Base-by-base conservation (phyloP, 768 basidiomycete genomes). In the Podaxis sp. region DNA sequence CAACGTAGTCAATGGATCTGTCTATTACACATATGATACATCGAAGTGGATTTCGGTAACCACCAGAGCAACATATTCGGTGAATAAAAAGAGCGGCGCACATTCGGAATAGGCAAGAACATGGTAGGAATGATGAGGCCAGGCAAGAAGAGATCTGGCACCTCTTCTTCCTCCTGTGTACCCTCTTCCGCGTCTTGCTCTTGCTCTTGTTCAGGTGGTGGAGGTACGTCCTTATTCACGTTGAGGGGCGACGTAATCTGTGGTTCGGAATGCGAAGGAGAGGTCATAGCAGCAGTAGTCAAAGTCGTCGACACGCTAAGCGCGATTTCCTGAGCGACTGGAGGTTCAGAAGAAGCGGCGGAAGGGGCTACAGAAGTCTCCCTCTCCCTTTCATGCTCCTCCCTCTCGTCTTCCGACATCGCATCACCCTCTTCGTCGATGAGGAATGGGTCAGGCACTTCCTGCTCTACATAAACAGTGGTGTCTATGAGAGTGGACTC, bases 71-170 rank as follows among this genome's bases (percentile, higher is more conserved):
- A 77, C 63, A 79, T 74, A 73, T 77, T 74, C 20, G 73, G 77
- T 51, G 81, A 83, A 56, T 55, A 46, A 65, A 84, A 75, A 55
- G 76, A 76, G 67, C 68, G 76, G 84, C 90, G 85, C 82, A 94
- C 92, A 78, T 92, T 92, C 56, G 93, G 92, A 48, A 93, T 89
- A n/a, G 92, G 92, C 52, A 93, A 76, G 72, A 94, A 94, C 88
- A 93, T 89, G 37, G 86, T 88, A 37, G 91, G 87, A 30, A 84
- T 73, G 38, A 87, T 80, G 40, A 93, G 83, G 40, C 85, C 85
- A 2, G 91, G 90, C 28, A 91, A 77, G 71, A 86, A 87, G 22
- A 90, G 69, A 52, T 85, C 83, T 2, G 84, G 87, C 0, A 78
- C 72, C 24, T 85, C 79, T 40, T 81, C 77, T 65, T 46, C 44